Base-by-base conservation (phyloP, 2,329 filamentous ascomycete genomes). In the Purpureocillium lavendulum region DNA sequence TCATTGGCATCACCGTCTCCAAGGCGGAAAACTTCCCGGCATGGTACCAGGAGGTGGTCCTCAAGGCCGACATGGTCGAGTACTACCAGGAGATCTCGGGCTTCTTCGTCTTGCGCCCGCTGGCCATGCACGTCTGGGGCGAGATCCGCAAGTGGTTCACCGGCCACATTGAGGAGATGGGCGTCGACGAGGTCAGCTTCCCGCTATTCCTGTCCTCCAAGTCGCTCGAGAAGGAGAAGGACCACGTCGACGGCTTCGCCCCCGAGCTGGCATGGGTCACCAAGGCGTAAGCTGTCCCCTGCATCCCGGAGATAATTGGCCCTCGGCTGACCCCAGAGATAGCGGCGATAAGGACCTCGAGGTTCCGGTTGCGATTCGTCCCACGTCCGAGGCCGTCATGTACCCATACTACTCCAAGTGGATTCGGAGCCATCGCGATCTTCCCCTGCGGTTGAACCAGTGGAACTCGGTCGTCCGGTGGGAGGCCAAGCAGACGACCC, bases 181-280 rank as follows among this genome's bases (percentile, higher is more conserved):
- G 87, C 40, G 90, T 97, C 40, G 86, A 92, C 63, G 94, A 98
- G 70, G 85, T 87, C 59, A 95, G 87, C 62, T 98, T 98, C 65
- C 92, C 92, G 44, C 83, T 98, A 62, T 98, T 96, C 67, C 78
- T 98, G 49, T 94, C 87, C 14, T 73, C 86, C 57, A 94, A 94
- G 66, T 94, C 94, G 31, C 69, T 98, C 48, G 75, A 79, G 59
- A 77, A 77, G 60, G 89, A 96, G 66, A 96, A 96, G 75, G 86
- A 92, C 55, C 92, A 98, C 62, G 85, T 98, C 46, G 90, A 98
- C 64, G 92, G 92, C n/a, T 98, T 98, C 61, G 92, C 92, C 38
- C 89, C 92, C 28, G 86, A 92, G 63, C 75, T 92, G 49, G 86
- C 86, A 41, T 92, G 86, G 86, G 86, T 92, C 21, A 92, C 86